phyloP scores from a whole-genome alignment of 257 asterid species.

The Echites panduratus region DNA sequence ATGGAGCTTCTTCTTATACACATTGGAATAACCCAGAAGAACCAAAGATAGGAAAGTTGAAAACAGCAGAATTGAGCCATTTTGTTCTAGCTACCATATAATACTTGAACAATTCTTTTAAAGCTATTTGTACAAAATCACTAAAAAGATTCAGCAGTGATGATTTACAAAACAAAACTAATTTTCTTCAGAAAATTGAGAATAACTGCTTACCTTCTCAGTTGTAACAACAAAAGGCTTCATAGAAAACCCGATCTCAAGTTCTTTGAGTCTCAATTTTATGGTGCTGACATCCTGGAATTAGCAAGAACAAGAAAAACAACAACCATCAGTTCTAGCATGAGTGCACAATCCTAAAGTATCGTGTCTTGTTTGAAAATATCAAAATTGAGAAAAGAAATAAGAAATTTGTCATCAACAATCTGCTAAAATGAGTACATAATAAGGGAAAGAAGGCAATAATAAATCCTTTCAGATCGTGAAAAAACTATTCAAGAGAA shows the following conservation, averaged over 20 bases:
- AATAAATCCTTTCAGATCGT: background rate
- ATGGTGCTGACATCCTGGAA: constrained; percentile 59
- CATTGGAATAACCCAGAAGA: background rate
- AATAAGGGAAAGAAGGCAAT: background rate
- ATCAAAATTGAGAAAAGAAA: background rate
- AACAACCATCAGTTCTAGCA: background rate
- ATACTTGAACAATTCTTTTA: background rate
- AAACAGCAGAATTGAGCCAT: background rate
- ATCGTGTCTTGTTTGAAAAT: too few relatives aligned
- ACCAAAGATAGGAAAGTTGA: background rate
- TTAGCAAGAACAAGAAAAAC: constrained; percentile 17
- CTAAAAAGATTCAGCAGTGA: background rate
- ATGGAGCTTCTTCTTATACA: background rate
- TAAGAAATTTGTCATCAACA: background rate
- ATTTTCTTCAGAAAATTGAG: background rate
- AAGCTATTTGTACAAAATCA: background rate
- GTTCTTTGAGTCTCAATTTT: constrained; percentile 50
- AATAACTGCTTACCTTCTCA: constrained; percentile 58
- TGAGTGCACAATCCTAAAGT: too few relatives aligned
- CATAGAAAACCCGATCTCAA: constrained; percentile 41
- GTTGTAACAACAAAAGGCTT: constrained; percentile 66
- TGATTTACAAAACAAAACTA: background rate
- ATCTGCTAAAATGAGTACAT: background rate
- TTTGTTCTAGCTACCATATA: background rate
- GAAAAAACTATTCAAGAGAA: background rate